Conservation (phyloP, 169 alveolate genomes). For the Perkinsus olseni region DNA sequence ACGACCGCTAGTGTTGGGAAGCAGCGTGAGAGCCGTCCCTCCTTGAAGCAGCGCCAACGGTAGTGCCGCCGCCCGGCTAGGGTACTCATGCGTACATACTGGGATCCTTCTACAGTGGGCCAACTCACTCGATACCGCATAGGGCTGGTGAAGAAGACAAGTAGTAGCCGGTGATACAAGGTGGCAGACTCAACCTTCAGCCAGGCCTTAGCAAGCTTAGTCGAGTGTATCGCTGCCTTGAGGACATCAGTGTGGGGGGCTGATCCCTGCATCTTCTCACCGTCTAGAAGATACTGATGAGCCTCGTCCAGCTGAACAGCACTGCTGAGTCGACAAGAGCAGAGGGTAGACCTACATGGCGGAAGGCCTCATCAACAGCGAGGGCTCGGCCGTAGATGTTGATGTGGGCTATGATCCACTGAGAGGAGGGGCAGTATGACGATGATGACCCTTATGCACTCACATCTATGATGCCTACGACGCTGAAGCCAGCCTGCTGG, state of each 20-base stretch:
- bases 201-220: neutral
- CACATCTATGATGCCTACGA: neutral
- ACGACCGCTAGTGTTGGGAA: too few species aligned
- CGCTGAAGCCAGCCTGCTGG: neutral
- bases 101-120: neutral
- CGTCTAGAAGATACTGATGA: neutral
- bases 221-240: neutral
- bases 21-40: neutral
- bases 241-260: neutral
- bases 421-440: too few species aligned
- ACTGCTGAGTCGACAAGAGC: neutral
- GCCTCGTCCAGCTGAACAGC: neutral
- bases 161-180: neutral
- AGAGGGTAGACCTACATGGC: neutral
- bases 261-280: neutral
- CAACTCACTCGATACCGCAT: neutral
- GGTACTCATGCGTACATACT: neutral
- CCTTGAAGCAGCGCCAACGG: neutral
- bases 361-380: neutral
- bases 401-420: neutral
- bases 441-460: too few species aligned
- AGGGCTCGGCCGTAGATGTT: neutral
- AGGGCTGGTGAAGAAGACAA: neutral
- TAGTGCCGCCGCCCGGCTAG: neutral
- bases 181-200: neutral